Base-by-base conservation (phyloP, 2,329 filamentous ascomycete genomes). In the Penicillium sp. region DNA sequence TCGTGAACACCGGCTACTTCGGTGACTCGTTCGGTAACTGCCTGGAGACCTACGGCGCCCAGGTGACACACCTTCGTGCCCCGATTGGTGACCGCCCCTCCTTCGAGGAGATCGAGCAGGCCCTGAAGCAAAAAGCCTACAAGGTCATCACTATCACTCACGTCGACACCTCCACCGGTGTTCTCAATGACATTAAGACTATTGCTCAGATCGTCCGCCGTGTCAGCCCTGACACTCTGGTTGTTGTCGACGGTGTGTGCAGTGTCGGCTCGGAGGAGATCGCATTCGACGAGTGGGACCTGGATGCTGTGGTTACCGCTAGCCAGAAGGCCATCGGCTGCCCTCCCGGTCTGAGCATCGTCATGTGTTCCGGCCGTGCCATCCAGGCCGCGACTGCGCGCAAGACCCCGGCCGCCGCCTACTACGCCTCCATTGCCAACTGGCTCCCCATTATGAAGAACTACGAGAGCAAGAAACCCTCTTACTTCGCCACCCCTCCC, bases 371-470 rank as follows among this genome's bases (percentile, higher is more conserved):
- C 63, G 88, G 86, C 50, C 83, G 87, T 55, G 91, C 93, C 35
- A 87, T 98, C 59, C 78, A 93, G 62, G 75, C 76, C 9, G 86
- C 94, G 71, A 82, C 91, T 71, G 79, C 77, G 60, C 81, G 93
- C 66, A 91, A 91, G 76, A 84, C 82, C 9, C 85, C 86, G 10
- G 87, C 90, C 1, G 79, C 82, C 16, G 87, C 89, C 18, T 98
- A 97, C 79, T 98, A 96, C 71, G 90, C 87, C 45, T 95, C 87
- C 10, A 88, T 96, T 77, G 90, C 89, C 78, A 97, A 97, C 74
- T 98, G 93, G 93, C 76, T 90, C 47, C 91, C 91, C 38, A 93
- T 98, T 71, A 97, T 98, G 91, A 84, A 93, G 74, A 97, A 96
- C 74, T 98, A 98, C 72, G 93, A 98, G 75, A 88, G 89, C 55